Base-by-base conservation (phyloP, 192 early-diverging fungal genomes). In the Endogone sp. region DNA sequence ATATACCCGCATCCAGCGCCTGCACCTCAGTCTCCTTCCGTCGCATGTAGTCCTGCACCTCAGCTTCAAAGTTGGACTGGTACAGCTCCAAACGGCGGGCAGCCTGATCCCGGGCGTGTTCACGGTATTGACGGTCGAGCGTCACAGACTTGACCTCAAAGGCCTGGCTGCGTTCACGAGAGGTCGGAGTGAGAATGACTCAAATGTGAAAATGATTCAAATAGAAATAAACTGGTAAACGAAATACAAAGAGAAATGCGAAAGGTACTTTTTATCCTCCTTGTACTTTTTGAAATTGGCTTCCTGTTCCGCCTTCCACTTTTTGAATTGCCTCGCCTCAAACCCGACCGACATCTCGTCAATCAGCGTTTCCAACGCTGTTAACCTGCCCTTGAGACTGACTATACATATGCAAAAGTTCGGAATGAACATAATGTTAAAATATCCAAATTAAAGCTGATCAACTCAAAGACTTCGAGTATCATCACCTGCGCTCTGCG, bases 1-100 rank as follows among this genome's bases (percentile, higher is more conserved):
- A n/a, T n/a, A n/a, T 56, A 78, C 76, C 58, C 31, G 49, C 25
- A 63, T 78, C 73, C 1, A 78, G 44, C 2, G 76, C 70, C 3
- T 62, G 68, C 10, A 74, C 72, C 24, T 78, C 58, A 22, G 60
- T 71, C 29, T 74, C 72, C 54, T 72, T 60, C 63, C 69, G 11
- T 22, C 65, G 58, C 3, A 64, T 68, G 65, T 78, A 78, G 3
- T 73, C 68, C 30, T 74, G 69, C 28, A 78, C 54, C 57, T 78
- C 76, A 1, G 76, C 71, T 49, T 78, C 61, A 30, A 78, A 78
- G 24, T 60, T 78, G 0, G 69, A 67, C 54, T 78, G 69, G 31
- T 78, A 78, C 1, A 78, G 56, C 16, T 73, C 76, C 3, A 70
- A 26, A 20, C 65, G 37, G 30, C 74, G 69, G n/a, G 71, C 25